These are phyloP conservation scores for Plasmopara muralis DNA, from an alignment of 352 stramenopile genomes.

Conservation along the genomic window DNA sequence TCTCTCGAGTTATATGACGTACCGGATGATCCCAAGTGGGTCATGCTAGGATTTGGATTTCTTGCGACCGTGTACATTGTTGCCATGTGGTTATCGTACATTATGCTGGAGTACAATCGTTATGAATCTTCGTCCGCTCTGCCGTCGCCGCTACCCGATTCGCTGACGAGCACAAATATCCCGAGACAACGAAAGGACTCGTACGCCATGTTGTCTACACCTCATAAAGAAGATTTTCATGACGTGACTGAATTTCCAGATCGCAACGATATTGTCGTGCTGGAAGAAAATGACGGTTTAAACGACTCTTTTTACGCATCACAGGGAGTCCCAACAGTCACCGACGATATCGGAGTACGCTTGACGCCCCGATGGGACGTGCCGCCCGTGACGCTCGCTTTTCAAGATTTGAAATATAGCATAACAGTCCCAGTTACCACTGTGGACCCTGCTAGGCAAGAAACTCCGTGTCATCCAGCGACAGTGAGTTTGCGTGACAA, in stretches of 20 bases:
- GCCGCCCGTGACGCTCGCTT: slow-evolving; percentile 33
- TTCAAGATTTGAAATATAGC: slow-evolving; percentile 38
- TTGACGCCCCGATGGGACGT: slow-evolving; percentile 27
- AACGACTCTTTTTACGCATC: slow-evolving; percentile 20
- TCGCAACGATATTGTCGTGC: slow-evolving; percentile 8
- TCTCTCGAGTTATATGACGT: slow-evolving; percentile 35
- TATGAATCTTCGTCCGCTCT: slow-evolving; percentile 17
- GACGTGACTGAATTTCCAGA: slow-evolving; percentile 16
- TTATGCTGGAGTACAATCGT: slow-evolving; percentile 32
- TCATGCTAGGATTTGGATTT: slow-evolving; percentile 28
- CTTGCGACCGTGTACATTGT: slow-evolving; percentile 22
- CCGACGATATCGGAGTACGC: slow-evolving; percentile 15
- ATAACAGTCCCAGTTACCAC: slow-evolving; percentile 13
- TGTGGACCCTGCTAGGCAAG: slow-evolving; percentile 11
- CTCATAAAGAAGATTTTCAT: slow-evolving; percentile 21
- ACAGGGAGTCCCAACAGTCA: slow-evolving; percentile 15
- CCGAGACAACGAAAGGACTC: slow-evolving; percentile 15
- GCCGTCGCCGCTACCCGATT: slow-evolving; percentile 2
- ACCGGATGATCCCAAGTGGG: slow-evolving; percentile 31
- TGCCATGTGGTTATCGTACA: slow-evolving; percentile 28
- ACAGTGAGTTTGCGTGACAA: slow-evolving; percentile 36
- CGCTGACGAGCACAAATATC: slow-evolving; percentile 7
- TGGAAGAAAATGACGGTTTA: slow-evolving; percentile 5
- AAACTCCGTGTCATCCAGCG: slow-evolving; percentile 18
- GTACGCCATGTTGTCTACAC: slow-evolving; percentile 29